phyloP scores from a whole-genome alignment of 176 grass and related monocot species.

The Triticum turgidum region DNA sequence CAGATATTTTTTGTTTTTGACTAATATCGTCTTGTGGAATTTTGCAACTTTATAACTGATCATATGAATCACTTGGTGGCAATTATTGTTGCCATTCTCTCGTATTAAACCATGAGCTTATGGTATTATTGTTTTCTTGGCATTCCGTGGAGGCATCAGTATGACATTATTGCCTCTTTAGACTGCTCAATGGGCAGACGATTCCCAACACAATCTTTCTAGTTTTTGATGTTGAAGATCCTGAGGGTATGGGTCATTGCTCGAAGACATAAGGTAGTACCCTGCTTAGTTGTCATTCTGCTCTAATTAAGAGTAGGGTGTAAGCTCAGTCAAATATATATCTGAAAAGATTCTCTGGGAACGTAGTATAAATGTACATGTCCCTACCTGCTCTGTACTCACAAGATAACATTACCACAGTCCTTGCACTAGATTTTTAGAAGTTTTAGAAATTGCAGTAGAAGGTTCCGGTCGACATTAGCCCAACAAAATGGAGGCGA shows the following conservation, averaged over 20 bases:
- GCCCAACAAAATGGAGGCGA: conserved; percentile 32
- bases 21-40: not conserved
- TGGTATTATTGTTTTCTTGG: conserved; percentile 22
- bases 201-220: conserved; percentile 30
- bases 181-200: conserved; percentile 30
- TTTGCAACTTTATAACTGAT: not conserved
- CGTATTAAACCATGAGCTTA: not conserved
- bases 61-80: conserved; percentile 17
- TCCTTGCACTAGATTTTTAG: not conserved
- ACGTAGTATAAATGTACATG: conserved; percentile 28
- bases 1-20: not conserved
- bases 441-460: not conserved
- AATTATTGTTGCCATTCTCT: not conserved
- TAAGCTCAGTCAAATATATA: conserved; percentile 38
- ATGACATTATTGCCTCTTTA: conserved; percentile 28
- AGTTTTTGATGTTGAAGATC: conserved; percentile 10
- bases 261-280: conserved; percentile 5
- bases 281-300: conserved; percentile 28
- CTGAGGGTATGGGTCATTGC: not conserved
- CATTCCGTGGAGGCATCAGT: not conserved
- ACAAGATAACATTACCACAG: not conserved
- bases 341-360: conserved; percentile 22
- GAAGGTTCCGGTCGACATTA: not conserved
- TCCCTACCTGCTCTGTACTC: not conserved
- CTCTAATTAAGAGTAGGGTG: conserved; percentile 3